These are phyloP conservation scores for Blastocystis sp. DNA, from an alignment of 352 stramenopile species.

Conservation along the genomic window DNA sequence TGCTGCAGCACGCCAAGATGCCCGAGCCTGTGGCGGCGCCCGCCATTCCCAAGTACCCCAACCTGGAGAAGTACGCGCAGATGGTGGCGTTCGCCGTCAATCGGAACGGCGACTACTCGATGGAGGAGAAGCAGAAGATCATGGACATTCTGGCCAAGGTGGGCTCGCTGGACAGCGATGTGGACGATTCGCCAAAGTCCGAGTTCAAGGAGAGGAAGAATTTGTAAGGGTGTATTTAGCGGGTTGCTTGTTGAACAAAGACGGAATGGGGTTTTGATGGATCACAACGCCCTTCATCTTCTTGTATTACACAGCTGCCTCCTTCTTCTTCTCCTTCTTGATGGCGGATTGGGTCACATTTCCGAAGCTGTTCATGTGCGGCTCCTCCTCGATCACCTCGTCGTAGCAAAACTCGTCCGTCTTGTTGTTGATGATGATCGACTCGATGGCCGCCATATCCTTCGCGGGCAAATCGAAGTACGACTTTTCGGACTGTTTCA, in stretches of 20 bases:
- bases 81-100: slow-evolving; percentile 47
- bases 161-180: slow-evolving; percentile 34
- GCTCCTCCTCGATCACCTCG: slow-evolving; percentile 55
- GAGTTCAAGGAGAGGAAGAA: slow-evolving; percentile 51
- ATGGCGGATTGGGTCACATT: neutral
- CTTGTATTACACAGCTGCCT: slow-evolving; percentile 7
- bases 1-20: slow-evolving; percentile 57
- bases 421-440: slow-evolving; percentile 56
- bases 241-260: neutral
- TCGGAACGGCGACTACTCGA: slow-evolving; percentile 38
- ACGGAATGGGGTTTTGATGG: too few relatives aligned
- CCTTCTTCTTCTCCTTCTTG: slow-evolving; percentile 41
- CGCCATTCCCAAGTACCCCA: slow-evolving; percentile 27
- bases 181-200: slow-evolving; percentile 57
- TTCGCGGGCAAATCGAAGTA: neutral
- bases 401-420: slow-evolving; percentile 32
- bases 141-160: slow-evolving; percentile 25
- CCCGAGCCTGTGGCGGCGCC: slow-evolving; percentile 10
- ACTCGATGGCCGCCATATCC: slow-evolving; percentile 50
- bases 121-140: slow-evolving; percentile 65
- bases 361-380: slow-evolving; percentile 8
- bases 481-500: slow-evolving; percentile 27
- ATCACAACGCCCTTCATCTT: neutral
- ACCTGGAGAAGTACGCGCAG: slow-evolving; percentile 55
- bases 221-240: slow-evolving; percentile 29